Evolutionary conservation across 768 basidiomycete species (phyloP), one percentile per base, ranked within the genome.

Genomic region (Lactarius trivialis): DNA sequence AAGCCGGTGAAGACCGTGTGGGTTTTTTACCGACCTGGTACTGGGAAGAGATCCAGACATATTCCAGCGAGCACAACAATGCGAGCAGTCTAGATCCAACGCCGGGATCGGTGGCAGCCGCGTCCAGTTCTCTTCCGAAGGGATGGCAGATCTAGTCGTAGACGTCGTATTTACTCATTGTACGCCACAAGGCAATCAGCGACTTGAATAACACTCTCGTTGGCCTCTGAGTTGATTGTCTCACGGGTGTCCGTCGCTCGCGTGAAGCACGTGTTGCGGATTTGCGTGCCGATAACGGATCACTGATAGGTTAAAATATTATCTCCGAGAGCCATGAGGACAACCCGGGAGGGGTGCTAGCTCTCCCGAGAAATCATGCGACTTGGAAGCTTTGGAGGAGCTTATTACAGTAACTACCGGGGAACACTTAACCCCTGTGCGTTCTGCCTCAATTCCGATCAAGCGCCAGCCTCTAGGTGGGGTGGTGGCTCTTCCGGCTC

Each of bases 21-120:
- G 91, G 91, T n/a, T 88, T 93, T 67, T 69, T 93, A 43, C 91
- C 91, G 11, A 76, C 72, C 64, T 88, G 85, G 85, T 92, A 85
- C 72, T 88, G 74, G 70, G 72, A 80, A 52, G 66, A 61, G 48
- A 36, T 66, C 6, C 58, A 48, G 62, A 49, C 54, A 14, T 8
- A 4, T 21, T 45, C 57, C 2, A 30, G 12, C 21, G 57, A 37
- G 19, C 28, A 37, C 11, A 49, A 60, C 6, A n/a, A 21, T 17
- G 15, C 33, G 9, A 17, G 33, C 24, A 28, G 49, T 26, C 21
- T 12, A 51, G 45, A 51, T 14, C 28, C 52, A 39, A 39, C 32
- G 39, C 37, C 36, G 17, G 24, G 17, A 28, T 48, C 37, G 19
- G 48, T 21, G 34, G 26, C 60, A 26, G 21, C 45, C 19, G 5